Base-by-base conservation (phyloP, 306 rosid genomes). In the Castanea crenata region DNA sequence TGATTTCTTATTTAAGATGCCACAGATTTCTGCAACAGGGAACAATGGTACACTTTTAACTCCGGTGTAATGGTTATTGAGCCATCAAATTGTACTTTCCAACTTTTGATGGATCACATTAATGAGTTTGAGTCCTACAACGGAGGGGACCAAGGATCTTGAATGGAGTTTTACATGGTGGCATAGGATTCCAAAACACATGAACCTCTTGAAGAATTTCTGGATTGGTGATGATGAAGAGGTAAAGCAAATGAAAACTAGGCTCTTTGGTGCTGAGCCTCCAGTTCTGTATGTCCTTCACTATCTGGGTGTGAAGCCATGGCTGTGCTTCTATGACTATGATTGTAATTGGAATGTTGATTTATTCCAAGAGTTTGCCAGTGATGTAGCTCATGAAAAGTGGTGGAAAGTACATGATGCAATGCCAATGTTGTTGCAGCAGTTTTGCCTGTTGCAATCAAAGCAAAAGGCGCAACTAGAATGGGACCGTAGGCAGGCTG, bases 31-130 rank as follows among this genome's bases (percentile, higher is more conserved):
- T 6, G 98, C 99, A 14, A 93, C 97, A 0, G 99, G 99, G 74
- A 95, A 95, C 65, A 83, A 95, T 70, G 99, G 92, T 32, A 84
- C 99, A 31, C 97, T 95, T 23, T 95, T 71, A 95, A 95, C 91
- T 93, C 98, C 0, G 99, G 99, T n/a, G 98, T 95, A 55, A 95
- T 95, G 99, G 87, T 93, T n/a, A 76, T 95, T 55, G 98, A 93
- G 84, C 99, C 99, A 58, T 95, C 99, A 75, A 91, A 95, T 69
- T 95, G 97, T 83, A 95, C 99, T 55, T 95, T 95, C 86, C 82
- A 84, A 74, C 92, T 93, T 49, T 82, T 95, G 59, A 93, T 93
- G 97, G 92, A 92, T 80, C 91, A 95, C 71, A 89, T 95, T 2
- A 75, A 91, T 54, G 97, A 92, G 86, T 86, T 95, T 35, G 96